A percentile compares a stretch with the other conserved stretches of the same genome.
These are phyloP conservation scores for Ogataea wickerhamii DNA, from an alignment of 805 yeast species.

Conservation along the genomic window DNA sequence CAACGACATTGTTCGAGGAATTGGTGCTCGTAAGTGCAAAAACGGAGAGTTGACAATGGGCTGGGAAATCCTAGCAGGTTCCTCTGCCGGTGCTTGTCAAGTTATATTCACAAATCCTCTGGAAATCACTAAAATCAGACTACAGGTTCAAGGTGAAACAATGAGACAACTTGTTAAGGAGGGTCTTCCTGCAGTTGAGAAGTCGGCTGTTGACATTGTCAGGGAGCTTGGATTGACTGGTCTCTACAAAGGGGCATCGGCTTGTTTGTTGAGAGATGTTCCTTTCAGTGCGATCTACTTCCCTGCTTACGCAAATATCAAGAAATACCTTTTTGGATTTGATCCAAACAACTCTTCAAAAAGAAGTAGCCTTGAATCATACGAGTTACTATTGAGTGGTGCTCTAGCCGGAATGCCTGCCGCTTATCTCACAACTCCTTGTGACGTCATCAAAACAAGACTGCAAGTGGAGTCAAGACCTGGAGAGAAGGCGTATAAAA, in stretches of 20 bases:
- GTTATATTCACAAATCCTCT: conserved; percentile 94
- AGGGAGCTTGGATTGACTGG: conserved; percentile 79
- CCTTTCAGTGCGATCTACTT: conserved; percentile 96
- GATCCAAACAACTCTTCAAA: conserved; percentile 67
- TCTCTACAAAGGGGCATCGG: conserved; percentile 84
- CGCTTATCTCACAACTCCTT: conserved; percentile 93
- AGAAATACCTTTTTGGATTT: conserved; percentile 73
- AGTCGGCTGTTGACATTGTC: conserved; percentile 68
- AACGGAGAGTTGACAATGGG: conserved; percentile 47
- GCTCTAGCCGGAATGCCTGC: conserved; percentile 98
- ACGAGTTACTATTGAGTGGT: conserved; percentile 85
- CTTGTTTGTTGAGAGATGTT: conserved; percentile 90
- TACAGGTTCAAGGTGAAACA: conserved; percentile 86
- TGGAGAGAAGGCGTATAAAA: conserved; percentile 74
- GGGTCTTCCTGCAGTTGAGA: conserved; percentile 32
- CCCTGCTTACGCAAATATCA: conserved; percentile 94
- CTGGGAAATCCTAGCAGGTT: conserved; percentile 84
- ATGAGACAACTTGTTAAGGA: conserved; percentile 36
- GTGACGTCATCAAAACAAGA: conserved; percentile 94
- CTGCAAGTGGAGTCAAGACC: conserved; percentile 77
- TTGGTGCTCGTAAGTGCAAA: conserved; percentile 51
- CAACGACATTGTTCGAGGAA: conserved; percentile 79
- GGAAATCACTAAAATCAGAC: conserved; percentile 90
- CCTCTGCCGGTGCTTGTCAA: conserved; percentile 94
- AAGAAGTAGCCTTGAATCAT: conserved; percentile 60